Base-by-base conservation (phyloP, 441 rosid genomes). In the Gossypium schwendimanii region DNA sequence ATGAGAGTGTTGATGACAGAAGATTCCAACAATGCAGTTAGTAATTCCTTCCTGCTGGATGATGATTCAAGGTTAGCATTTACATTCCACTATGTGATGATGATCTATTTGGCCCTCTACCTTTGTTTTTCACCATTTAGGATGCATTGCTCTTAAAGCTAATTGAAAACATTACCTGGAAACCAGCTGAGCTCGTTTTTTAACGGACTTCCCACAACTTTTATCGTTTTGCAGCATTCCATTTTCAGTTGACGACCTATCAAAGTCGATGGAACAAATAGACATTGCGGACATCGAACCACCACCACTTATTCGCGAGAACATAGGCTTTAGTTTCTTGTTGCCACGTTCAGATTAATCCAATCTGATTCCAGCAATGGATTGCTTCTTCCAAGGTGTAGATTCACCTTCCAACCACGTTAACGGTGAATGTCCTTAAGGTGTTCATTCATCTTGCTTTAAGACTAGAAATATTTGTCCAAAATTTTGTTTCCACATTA, bases 1-100 rank as follows among this genome's bases (percentile, higher is more conserved):
- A 92, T 96, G 98, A 87, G 99, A 73, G 97, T 92, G 71, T 76
- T 93, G 70, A 96, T 96, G 98, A 93, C 98, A 59, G 98, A 96
- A 83, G 98, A 93, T 91, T 93, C 98, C 0, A 92, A 93, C 80
- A 91, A 92, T 75, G 98, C 98, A 15, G 97, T 96, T 78, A 93
- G 98, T 72, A 96, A 86, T 77, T 93, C 98, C 11, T 96, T 96
- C 86, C 86, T 93, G 70, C 79, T 96, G 73, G 99, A 96, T 69
- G 98, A 96, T 63, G 99, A 96, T 84, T 96, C 97, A 41, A 96
- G 99, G 99, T 69, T 52, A 31, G 49, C 61, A 52, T n/a, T 53
- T 31, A 31, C 61, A 11, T 15, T 65, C 21, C 36, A 44, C 14
- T 1, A 33, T 39, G 52, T 57, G 28, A 7, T 26, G 18, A 59